phyloP scores from a whole-genome alignment of 164 flowering plant species.

The Umbilicus rupestris region DNA sequence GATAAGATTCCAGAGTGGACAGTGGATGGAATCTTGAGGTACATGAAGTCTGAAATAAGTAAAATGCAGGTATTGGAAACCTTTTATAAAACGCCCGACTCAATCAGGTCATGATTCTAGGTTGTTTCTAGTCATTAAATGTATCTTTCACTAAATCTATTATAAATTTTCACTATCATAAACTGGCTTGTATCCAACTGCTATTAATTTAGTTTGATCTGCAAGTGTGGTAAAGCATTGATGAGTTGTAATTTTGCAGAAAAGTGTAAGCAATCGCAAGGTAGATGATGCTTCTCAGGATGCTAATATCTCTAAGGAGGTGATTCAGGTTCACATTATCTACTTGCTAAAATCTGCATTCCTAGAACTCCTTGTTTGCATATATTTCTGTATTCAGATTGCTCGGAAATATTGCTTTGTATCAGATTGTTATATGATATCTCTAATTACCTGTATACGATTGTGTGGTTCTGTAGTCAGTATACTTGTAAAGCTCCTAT shows the following conservation, averaged over 20 bases:
- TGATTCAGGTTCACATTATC: not conserved
- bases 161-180: not conserved
- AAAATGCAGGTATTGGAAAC: slow-evolving; percentile 39
- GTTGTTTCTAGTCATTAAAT: not conserved
- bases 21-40: slow-evolving; percentile 62
- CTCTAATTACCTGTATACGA: no score
- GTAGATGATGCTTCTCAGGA: not conserved
- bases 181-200: not conserved
- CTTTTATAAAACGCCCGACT: not conserved
- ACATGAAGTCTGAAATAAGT: slow-evolving; percentile 47
- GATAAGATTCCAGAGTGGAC: slow-evolving; percentile 56
- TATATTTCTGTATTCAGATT: no score
- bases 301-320: not conserved
- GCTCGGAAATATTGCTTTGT: no score
- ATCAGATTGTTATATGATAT: no score
- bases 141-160: not conserved
- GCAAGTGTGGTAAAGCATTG: not conserved
- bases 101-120: not conserved
- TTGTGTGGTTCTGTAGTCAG: no score
- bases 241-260: not conserved
- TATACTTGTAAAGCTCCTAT: no score
- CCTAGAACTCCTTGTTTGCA: not conserved
- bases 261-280: not conserved
- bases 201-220: not conserved
- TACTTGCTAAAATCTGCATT: not conserved